Conservation (phyloP, 257 asterid species). For the Penstemon davidsonii region DNA sequence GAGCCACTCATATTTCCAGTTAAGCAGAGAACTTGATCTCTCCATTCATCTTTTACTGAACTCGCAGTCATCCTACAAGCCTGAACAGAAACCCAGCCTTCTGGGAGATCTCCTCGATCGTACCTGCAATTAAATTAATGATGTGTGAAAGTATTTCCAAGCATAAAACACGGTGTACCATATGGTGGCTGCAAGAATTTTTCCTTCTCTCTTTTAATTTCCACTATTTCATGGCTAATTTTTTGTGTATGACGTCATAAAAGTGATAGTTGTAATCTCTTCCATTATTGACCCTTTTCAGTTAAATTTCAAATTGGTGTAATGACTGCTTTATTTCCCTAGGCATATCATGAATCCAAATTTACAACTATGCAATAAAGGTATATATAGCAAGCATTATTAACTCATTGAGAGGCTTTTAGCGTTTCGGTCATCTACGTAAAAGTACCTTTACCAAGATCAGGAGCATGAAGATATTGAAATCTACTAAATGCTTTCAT, state of each 20-base stretch:
- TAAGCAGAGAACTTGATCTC: conserved; percentile 49
- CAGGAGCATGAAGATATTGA: neutral
- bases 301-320: neutral
- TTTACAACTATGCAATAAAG: neutral
- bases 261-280: conserved; percentile 10
- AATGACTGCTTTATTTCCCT: conserved; percentile 1
- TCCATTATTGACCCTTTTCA: neutral
- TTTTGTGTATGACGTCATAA: neutral
- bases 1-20: conserved; percentile 35
- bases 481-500: neutral
- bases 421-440: neutral
- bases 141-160: conserved; percentile 17
- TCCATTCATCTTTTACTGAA: conserved; percentile 40
- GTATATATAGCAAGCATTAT: conserved; percentile 13
- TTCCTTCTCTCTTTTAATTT: neutral
- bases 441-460: neutral
- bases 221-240: neutral
- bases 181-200: neutral
- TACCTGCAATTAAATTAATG: conserved; percentile 53
- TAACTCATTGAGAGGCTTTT: neutral
- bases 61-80: conserved; percentile 50
- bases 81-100: conserved; percentile 59
- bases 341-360: conserved; percentile 7
- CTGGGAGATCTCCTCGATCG: conserved; percentile 50
- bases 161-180: neutral